phyloP scores from a whole-genome alignment of 208 protist genomes.

The Crithidia thermophila region DNA sequence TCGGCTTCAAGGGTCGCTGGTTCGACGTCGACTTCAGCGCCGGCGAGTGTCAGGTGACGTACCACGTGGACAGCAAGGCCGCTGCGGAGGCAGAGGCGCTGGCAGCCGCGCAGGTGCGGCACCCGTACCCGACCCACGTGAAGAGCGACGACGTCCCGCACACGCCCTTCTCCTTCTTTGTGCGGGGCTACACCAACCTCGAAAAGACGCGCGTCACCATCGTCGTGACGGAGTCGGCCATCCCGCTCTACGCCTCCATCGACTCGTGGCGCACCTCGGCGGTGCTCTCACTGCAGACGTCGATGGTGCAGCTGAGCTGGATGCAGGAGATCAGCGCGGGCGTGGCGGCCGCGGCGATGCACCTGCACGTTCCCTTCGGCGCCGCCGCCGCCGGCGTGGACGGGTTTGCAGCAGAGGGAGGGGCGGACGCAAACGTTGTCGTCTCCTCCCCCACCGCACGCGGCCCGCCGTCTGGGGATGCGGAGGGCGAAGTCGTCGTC shows the following conservation, averaged over 20 bases:
- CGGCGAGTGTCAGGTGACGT: constrained; percentile 62
- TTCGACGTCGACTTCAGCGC: constrained; percentile 82
- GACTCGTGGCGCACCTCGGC: constrained; percentile 49
- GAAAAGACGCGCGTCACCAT: constrained; percentile 66
- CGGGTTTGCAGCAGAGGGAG: background rate
- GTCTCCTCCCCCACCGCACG: too few relatives aligned
- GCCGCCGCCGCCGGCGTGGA: constrained; percentile 6
- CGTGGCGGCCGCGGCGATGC: background rate
- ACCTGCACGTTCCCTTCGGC: background rate
- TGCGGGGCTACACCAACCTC: constrained; percentile 62
- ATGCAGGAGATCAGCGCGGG: constrained; percentile 27
- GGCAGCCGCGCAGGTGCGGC: constrained; percentile 22
- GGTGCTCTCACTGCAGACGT: constrained; percentile 37
- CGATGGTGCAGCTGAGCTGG: constrained; percentile 55
- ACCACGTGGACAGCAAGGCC: constrained; percentile 30
- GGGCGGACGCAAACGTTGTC: background rate
- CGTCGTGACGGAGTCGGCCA: constrained; percentile 49
- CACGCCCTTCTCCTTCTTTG: constrained; percentile 43
- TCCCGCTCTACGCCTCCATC: constrained; percentile 52
- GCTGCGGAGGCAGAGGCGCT: constrained; percentile 22
- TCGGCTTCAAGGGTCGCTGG: constrained; percentile 67
- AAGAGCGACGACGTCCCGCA: constrained; percentile 5
- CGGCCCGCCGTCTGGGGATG: too few relatives aligned
- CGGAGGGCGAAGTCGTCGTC: background rate
- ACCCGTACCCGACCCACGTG: constrained; percentile 25